Evolutionary conservation across 2,329 filamentous ascomycete species (phyloP).

Genomic region (Ilyonectria destructans): DNA sequence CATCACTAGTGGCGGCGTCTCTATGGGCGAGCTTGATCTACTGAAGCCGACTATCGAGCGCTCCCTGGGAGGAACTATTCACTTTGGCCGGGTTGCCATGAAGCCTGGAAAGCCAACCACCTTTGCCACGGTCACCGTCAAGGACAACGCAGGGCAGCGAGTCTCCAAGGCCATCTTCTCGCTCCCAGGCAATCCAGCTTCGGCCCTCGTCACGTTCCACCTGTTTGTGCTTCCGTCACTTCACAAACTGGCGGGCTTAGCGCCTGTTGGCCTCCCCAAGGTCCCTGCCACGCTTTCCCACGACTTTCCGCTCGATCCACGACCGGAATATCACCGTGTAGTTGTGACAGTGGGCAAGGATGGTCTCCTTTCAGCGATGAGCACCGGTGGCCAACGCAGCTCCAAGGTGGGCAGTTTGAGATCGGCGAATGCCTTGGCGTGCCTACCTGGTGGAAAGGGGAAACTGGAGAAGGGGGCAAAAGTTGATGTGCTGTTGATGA

Average conservation of each 20-base stretch:
- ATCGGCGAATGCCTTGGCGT: constrained; percentile 89
- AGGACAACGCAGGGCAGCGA: constrained; percentile 72
- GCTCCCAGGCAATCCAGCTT: constrained; percentile 94
- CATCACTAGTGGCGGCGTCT: constrained; percentile 94
- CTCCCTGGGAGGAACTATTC: constrained; percentile 89
- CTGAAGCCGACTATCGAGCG: constrained; percentile 97
- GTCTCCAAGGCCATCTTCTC: constrained; percentile 85
- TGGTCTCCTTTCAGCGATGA: constrained; percentile 80
- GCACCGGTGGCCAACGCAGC: constrained; percentile 92
- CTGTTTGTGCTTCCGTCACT: constrained; percentile 93
- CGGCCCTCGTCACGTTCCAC: constrained; percentile 92
- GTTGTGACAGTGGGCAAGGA: constrained; percentile 77
- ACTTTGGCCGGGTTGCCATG: constrained; percentile 97
- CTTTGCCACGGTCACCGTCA: constrained; percentile 88
- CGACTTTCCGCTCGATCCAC: constrained; percentile 81
- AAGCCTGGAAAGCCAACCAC: constrained; percentile 99
- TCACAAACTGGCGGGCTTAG: constrained; percentile 82
- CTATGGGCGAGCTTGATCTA: constrained; percentile 97
- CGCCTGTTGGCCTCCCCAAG: constrained; percentile 78
- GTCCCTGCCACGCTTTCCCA: constrained; percentile 82
- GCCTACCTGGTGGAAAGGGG: constrained; percentile 77
- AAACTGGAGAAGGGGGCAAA: constrained; percentile 78
- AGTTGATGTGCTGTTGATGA: constrained; percentile 88
- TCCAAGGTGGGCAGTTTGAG: constrained; percentile 91
- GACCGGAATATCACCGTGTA: constrained; percentile 93